A percentile compares a stretch with the other conserved stretches of the same genome.
Evolutionary conservation across 225 moss, liverwort and hornwort species (phyloP).

Genomic region (Marchantia paleacea): DNA sequence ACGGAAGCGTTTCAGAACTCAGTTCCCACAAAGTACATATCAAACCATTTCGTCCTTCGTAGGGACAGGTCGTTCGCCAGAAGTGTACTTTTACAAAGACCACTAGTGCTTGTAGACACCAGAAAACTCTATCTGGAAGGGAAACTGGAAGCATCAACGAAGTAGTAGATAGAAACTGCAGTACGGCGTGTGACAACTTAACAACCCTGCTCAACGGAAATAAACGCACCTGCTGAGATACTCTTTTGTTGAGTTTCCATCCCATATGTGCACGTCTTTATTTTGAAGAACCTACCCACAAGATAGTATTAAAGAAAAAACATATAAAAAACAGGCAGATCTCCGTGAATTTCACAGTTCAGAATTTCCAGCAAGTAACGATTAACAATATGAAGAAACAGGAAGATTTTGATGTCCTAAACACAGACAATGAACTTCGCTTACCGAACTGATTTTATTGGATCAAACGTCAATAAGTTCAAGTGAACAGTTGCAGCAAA

Average conservation of each 20-base stretch:
- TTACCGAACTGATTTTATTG: not conserved
- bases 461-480: no score
- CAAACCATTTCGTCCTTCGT: no score
- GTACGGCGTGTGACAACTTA: no score
- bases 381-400: not conserved
- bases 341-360: not conserved
- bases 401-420: not conserved
- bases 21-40: no score
- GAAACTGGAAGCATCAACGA: no score
- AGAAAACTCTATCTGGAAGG: no score
- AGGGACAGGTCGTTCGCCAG: no score
- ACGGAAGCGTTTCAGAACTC: not conserved
- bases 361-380: not conserved
- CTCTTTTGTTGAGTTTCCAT: slow-evolving; percentile 76
- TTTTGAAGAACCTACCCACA: slow-evolving; percentile 65
- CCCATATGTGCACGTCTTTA: slow-evolving; percentile 86
- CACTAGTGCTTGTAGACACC: no score
- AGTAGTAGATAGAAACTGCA: no score
- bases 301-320: not conserved
- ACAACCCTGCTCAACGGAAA: no score
- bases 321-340: not conserved
- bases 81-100: no score
- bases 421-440: slow-evolving; percentile 6
- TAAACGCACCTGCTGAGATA: slow-evolving; percentile 56
- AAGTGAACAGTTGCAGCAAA: not conserved